These are phyloP conservation scores for Chrysoporthe cubensis DNA, from an alignment of 2,329 filamentous ascomycete genomes.

Conservation along the genomic window DNA sequence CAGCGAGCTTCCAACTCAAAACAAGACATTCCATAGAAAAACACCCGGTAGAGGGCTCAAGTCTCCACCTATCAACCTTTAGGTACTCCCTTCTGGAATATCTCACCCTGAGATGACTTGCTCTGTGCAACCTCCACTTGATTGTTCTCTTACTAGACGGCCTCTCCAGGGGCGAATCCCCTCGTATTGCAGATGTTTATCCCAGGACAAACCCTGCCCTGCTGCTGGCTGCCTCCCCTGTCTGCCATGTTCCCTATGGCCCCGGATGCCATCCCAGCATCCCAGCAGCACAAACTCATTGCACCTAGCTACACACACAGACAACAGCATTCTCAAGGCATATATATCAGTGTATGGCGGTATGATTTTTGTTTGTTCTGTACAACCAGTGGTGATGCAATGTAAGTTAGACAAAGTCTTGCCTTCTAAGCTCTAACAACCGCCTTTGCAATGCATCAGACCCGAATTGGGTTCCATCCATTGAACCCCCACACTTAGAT, in stretches of 20 bases:
- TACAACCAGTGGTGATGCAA: conserved; percentile 11
- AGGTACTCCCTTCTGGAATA: too few relatives aligned
- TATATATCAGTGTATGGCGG: neutral
- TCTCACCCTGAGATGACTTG: neutral
- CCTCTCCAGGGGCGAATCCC: too few relatives aligned
- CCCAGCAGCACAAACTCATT: neutral
- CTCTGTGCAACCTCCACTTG: neutral
- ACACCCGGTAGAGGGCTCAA: too few relatives aligned
- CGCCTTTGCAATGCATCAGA: neutral
- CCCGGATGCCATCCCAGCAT: neutral
- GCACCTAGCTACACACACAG: neutral
- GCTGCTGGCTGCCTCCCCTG: too few relatives aligned
- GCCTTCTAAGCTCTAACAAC: conserved; percentile 12
- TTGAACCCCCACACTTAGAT: neutral
- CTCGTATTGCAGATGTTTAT: too few relatives aligned
- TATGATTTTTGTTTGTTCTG: conserved; percentile 2
- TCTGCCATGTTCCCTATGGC: too few relatives aligned
- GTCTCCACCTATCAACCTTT: too few relatives aligned
- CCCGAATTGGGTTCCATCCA: neutral
- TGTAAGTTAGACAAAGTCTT: conserved; percentile 12
- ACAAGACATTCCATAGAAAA: too few relatives aligned
- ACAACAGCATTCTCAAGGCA: neutral
- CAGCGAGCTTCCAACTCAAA: too few relatives aligned
- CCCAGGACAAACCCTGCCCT: too few relatives aligned
- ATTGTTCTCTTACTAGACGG: too few relatives aligned